Percentiles rank a stretch among this genome's conserved stretches.
These are phyloP conservation scores for Aurifilum marmelostoma DNA, from an alignment of 2,329 filamentous ascomycete species.

Conservation along the genomic window DNA sequence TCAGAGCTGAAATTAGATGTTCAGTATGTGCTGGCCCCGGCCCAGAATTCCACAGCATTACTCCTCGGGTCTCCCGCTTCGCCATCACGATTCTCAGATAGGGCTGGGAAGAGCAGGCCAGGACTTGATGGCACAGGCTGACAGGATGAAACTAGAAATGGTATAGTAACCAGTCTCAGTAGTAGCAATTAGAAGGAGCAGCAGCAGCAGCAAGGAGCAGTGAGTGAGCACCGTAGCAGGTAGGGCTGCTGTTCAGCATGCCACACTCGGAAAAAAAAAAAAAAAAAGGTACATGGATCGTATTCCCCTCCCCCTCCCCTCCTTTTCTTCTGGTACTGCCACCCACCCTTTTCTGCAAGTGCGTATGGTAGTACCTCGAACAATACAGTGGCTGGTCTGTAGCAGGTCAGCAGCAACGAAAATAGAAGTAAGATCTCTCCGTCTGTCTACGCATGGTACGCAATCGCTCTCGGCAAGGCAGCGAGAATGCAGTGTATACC, in stretches of 20 bases:
- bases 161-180: neutral
- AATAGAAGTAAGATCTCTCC: neutral
- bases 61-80: slow-evolving; percentile 13
- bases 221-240: neutral
- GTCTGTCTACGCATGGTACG: slow-evolving; percentile 14
- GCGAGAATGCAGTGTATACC: neutral
- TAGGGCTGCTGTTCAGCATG: neutral
- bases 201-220: no score
- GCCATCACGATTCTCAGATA: slow-evolving; percentile 1
- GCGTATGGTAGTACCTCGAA: neutral
- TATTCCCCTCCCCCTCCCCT: neutral
- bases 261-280: neutral
- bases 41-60: neutral
- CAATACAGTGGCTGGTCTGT: neutral
- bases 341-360: neutral
- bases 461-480: slow-evolving; percentile 13
- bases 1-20: neutral
- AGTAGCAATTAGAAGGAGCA: neutral
- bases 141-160: neutral
- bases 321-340: neutral
- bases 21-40: neutral
- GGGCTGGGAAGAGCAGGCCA: neutral
- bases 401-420: neutral
- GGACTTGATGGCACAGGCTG: neutral
- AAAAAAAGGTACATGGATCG: neutral